Evolutionary conservation across 148 eudicot species (phyloP), one percentile per base, ranked within the genome.

Genomic region (Hydrangea macrophylla): DNA sequence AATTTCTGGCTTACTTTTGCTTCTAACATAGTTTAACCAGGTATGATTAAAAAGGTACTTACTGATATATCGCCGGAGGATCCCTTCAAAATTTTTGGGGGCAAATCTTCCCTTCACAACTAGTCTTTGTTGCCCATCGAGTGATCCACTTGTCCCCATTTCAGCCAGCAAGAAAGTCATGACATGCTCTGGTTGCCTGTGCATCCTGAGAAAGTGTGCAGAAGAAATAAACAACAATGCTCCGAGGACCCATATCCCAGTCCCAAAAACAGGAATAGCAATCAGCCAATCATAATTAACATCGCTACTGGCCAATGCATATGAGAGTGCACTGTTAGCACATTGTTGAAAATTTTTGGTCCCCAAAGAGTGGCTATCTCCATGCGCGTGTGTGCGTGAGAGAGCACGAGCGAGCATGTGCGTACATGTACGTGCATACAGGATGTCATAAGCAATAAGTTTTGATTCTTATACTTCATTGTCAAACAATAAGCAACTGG

Each of bases 151-250:
- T 51, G 98, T 93, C 63, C 97, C 99, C 96, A 94, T 77, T 79
- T 94, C 97, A 56, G 99, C 99, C 65, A 94, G 86, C 82, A 94
- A 79, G 82, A 90, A 90, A 45, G 83, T 83, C 99, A 94, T 94
- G 37, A 91, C 99, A 84, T 94, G 99, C 65, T 94, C 99, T 15
- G 97, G 97, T 68, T 91, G 96, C 72, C 99, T 88, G 73, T 94
- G 99, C 97, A 94, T 94, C 73, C 98, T 94, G 83, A n/a, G 39
- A 62, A 15, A 8, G 53, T 35, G 27, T 15, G 31, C 31, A 54
- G 59, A 58, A 67, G 59, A 1, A 27, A 45, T 12, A 15, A 15
- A 53, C 60, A 42, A 18, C 7, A 17, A 48, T 58, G 17, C 1
- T 32, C 23, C 18, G 6, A 31, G 32, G 12, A 31, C 5, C 33